phyloP scores from a whole-genome alignment of 2,329 filamentous ascomycete species.

The Sordariomycetes sp. region DNA sequence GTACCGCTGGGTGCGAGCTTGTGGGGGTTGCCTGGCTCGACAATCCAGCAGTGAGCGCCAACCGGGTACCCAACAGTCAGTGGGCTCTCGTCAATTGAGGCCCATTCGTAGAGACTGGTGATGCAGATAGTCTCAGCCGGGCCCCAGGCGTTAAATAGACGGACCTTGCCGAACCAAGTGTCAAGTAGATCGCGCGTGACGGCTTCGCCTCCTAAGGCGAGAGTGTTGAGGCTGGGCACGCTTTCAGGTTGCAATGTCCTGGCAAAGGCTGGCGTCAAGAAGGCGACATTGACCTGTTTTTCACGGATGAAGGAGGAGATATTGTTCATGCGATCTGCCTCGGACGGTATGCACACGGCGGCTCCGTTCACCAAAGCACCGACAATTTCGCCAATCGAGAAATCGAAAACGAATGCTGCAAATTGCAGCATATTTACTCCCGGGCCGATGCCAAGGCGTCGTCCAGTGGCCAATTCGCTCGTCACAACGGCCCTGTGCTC shows the following conservation, averaged over 20 bases:
- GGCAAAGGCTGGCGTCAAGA: slow-evolving; percentile 4
- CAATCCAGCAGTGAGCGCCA: too few relatives aligned
- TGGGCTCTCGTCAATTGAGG: not conserved
- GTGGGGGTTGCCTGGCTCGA: too few relatives aligned
- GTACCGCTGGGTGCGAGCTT: too few relatives aligned
- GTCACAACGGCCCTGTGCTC: slow-evolving; percentile 7
- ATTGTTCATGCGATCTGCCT: slow-evolving; percentile 8
- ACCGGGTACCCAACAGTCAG: too few relatives aligned
- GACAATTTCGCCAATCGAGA: slow-evolving; percentile 30
- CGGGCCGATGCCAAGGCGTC: not conserved
- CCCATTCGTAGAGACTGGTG: too few relatives aligned
- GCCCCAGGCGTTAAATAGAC: too few relatives aligned
- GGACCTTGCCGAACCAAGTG: too few relatives aligned
- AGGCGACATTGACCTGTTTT: not conserved
- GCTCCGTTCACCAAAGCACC: slow-evolving; percentile 7
- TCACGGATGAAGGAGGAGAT: slow-evolving; percentile 5
- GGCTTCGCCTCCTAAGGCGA: too few relatives aligned
- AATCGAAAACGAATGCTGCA: slow-evolving; percentile 37
- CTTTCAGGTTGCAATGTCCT: slow-evolving; percentile 4
- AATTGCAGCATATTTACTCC: slow-evolving; percentile 30
- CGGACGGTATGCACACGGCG: slow-evolving; percentile 11
- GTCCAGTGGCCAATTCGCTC: not conserved
- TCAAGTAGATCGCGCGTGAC: too few relatives aligned
- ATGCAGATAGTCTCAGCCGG: too few relatives aligned
- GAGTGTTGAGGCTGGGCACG: not conserved